Evolutionary conservation across 129 eudicot genomes (phyloP).

Genomic region (Centella asiatica): DNA sequence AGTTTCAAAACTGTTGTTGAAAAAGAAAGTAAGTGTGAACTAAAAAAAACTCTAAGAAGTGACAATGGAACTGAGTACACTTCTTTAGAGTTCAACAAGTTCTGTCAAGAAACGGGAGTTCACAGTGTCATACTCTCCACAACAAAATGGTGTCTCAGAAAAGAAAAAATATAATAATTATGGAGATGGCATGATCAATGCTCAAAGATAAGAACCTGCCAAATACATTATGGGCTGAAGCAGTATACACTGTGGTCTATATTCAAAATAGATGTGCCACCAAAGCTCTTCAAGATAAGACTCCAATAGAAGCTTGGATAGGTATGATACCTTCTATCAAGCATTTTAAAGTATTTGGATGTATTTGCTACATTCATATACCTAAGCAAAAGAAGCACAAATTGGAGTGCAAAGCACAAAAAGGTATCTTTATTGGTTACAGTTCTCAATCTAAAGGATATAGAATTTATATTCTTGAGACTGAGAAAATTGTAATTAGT

Average conservation of each 20-base stretch:
- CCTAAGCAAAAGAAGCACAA: too few species aligned
- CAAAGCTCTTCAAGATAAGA: too few species aligned
- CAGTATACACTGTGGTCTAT: not conserved
- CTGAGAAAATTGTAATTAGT: too few species aligned
- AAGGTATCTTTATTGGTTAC: too few species aligned
- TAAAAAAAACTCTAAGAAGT: not conserved
- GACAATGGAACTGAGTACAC: constrained; percentile 11
- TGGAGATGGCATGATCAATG: not conserved
- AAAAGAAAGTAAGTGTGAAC: not conserved
- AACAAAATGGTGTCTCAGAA: constrained; percentile 9
- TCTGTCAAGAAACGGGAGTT: not conserved
- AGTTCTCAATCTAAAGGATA: too few species aligned
- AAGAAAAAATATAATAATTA: not conserved
- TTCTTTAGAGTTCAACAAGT: not conserved
- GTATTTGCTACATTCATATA: too few species aligned
- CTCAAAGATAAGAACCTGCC: not conserved
- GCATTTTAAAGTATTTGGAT: too few species aligned
- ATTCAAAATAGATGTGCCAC: not conserved
- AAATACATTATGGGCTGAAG: not conserved
- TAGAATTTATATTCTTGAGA: too few species aligned
- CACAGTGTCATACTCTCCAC: not conserved
- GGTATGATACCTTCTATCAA: too few species aligned
- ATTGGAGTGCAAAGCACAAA: too few species aligned
- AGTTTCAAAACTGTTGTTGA: constrained; percentile 8
- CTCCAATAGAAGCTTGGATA: too few species aligned